Evolutionary conservation across 306 rosid genomes (phyloP).

Genomic region (Cucumis hystrix): DNA sequence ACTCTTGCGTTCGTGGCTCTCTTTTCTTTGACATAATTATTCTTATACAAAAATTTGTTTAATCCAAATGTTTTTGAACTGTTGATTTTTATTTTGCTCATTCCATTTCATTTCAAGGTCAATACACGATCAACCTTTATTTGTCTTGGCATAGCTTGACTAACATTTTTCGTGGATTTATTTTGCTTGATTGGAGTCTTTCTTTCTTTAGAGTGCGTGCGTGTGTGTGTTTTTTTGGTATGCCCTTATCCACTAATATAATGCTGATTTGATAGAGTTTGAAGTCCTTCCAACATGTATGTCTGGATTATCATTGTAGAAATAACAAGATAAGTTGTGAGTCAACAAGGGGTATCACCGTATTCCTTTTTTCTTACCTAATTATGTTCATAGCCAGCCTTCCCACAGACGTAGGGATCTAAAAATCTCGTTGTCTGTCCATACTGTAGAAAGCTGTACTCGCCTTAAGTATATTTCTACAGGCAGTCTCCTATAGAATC

Average conservation of each 20-base stretch:
- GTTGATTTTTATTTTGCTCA: not conserved
- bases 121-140: not conserved
- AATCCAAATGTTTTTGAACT: not conserved
- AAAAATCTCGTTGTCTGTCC: not conserved
- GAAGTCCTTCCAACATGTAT: not conserved
- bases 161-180: not conserved
- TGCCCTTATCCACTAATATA: not conserved
- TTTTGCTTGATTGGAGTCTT: no score
- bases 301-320: not conserved
- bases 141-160: not conserved
- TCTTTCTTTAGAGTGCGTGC: no score
- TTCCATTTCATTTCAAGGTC: not conserved
- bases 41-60: not conserved
- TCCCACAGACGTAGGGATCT: not conserved
- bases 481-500: not conserved
- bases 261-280: not conserved
- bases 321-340: not conserved
- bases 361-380: not conserved
- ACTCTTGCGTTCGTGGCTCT: not conserved
- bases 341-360: not conserved
- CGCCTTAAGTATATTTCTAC: not conserved
- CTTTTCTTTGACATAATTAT: not conserved
- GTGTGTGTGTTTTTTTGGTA: no score
- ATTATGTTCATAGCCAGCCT: not conserved
- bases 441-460: constrained; percentile 5